phyloP scores from a whole-genome alignment of 495 filamentous ascomycete species.

The Penicillium angulare region DNA sequence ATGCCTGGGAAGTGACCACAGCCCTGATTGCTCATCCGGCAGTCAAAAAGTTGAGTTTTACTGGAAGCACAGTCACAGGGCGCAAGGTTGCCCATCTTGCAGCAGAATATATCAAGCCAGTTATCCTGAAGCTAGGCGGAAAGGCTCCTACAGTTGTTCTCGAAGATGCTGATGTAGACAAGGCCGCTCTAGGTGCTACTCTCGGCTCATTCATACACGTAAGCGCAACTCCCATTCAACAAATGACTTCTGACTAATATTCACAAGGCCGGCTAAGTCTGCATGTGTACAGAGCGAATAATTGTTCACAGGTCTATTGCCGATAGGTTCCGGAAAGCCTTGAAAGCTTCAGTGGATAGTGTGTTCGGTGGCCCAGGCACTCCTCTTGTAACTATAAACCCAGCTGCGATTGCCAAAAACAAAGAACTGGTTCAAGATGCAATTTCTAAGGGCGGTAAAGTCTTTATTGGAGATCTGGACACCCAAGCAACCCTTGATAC shows the following conservation, averaged over 20 bases:
- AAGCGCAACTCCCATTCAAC: too few species aligned
- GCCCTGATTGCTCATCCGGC: constrained; percentile 53
- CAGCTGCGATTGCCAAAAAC: too few species aligned
- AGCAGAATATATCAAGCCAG: constrained; percentile 64
- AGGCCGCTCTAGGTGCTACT: constrained; percentile 50
- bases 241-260: too few species aligned
- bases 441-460: not conserved
- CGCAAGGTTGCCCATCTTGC: constrained; percentile 56
- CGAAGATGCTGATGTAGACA: constrained; percentile 62
- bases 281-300: constrained; percentile 77
- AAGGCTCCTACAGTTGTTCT: constrained; percentile 64
- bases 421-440: not conserved
- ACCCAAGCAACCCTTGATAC: not conserved
- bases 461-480: not conserved
- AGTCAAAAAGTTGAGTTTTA: constrained; percentile 68
- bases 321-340: not conserved
- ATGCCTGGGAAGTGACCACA: constrained; percentile 54
- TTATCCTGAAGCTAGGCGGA: constrained; percentile 65
- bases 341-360: not conserved
- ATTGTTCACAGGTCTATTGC: constrained; percentile 44
- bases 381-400: not conserved
- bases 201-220: constrained; percentile 18
- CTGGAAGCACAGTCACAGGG: constrained; percentile 59
- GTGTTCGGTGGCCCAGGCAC: not conserved
- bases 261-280: constrained; percentile 65